Base-by-base conservation (phyloP, 2,329 filamentous ascomycete species). In the Botrytis hyacinthi region DNA sequence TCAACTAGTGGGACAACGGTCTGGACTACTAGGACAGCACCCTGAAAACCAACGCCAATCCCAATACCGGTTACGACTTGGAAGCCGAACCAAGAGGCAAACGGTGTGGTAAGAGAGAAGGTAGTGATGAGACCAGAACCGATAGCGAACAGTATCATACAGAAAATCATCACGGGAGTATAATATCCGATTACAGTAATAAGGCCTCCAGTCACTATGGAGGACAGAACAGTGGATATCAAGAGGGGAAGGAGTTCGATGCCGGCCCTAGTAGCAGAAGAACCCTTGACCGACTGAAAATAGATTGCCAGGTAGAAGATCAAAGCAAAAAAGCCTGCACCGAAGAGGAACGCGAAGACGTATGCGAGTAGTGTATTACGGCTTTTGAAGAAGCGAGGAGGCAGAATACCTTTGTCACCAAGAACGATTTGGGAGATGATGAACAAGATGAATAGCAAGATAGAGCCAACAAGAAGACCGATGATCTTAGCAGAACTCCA, bases 51-150 rank as follows among this genome's bases (percentile, higher is more conserved):
- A 12, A 78, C 74, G n/a, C 77, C 77, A 9, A 78, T 76, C 1
- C 77, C 77, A 2, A 74, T 59, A 4, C 75, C 76, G 16, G 70
- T 81, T 37, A 90, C 77, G 68, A 89, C 84, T 79, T 89, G 88
- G 79, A 87, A 89, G 26, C 87, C 87, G 74, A 89, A 86, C 88
- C 88, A 90, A 61, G 84, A 80, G 12, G 81, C 78, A 4, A 85
- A 77, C 0, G 84, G 81, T 2, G 86, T 84, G 73, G 80, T 78
- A 42, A 83, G 74, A 69, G 82, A 76, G 57, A 85, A 81, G 1
- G 84, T 84, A 3, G 82, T 83, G 68, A 86, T 79, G 7, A 86
- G 81, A 32, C 83, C 84, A 8, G 82, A 80, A 26, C 84, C 85
- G 59, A 85, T 76, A 7, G 80, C 72, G 69, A 77, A 78, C n/a